Conservation (phyloP, 495 filamentous ascomycete species). For the Jackrogersella multiformis region DNA sequence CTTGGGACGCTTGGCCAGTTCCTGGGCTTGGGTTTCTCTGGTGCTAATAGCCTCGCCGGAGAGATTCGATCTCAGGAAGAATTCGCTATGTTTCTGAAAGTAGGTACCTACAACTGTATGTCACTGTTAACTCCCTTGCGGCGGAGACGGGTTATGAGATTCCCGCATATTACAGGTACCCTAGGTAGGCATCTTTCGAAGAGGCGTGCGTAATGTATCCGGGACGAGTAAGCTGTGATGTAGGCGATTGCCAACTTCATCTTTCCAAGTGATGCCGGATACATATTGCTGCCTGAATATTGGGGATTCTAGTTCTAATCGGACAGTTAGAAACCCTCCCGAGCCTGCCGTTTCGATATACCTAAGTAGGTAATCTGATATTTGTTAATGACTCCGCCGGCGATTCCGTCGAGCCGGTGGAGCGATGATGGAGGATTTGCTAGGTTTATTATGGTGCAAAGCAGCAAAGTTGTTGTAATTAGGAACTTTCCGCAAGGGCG, state of each 20-base stretch:
- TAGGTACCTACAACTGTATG: background rate
- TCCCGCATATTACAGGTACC: conserved; percentile 4
- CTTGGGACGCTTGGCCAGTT: background rate
- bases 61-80: conserved; percentile 1
- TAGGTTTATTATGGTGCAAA: conserved; percentile 38
- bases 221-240: conserved; percentile 32
- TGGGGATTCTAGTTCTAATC: conserved; percentile 10
- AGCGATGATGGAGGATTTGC: conserved; percentile 32
- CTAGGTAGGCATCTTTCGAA: background rate
- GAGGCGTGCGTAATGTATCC: conserved; percentile 33
- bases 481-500: conserved; percentile 26
- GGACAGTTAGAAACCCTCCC: conserved; percentile 14
- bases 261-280: conserved; percentile 16
- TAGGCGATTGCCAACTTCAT: conserved; percentile 18
- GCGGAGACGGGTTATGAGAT: background rate
- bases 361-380: conserved; percentile 36
- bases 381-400: conserved; percentile 49
- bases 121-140: conserved; percentile 2
- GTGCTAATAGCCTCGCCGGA: background rate
- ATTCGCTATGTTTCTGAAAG: too few relatives aligned
- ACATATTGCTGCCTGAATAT: conserved; percentile 35
- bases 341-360: conserved; percentile 25
- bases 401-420: conserved; percentile 42
- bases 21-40: background rate
- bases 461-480: conserved; percentile 24